Percentiles rank a stretch among this genome's conserved stretches.
Evolutionary conservation across 441 rosid species (phyloP).

Genomic region (Pelargonium cotyledonis): DNA sequence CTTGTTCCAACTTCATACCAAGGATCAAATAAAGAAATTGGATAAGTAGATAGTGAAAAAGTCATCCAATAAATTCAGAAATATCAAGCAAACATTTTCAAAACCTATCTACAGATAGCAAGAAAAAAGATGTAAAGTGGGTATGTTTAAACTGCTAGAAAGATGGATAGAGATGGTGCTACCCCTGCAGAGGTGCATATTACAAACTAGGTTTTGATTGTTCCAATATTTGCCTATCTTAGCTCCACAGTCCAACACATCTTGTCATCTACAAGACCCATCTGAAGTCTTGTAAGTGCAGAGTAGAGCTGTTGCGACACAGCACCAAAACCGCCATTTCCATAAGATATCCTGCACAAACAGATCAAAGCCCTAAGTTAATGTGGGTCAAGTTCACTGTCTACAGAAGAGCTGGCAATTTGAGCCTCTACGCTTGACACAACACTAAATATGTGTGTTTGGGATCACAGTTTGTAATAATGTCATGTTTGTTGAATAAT

Average conservation of each 20-base stretch:
- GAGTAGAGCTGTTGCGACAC: slow-evolving; percentile 58
- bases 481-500: too few relatives aligned
- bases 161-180: neutral
- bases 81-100: neutral
- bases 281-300: slow-evolving; percentile 73
- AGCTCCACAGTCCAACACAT: slow-evolving; percentile 86
- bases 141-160: neutral
- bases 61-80: neutral
- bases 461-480: too few relatives aligned
- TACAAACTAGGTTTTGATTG: slow-evolving; percentile 1
- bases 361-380: neutral
- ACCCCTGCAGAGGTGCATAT: slow-evolving; percentile 3
- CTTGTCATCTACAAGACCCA: slow-evolving; percentile 77
- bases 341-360: slow-evolving; percentile 57
- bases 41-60: neutral
- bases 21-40: neutral
- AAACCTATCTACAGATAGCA: slow-evolving; percentile 10
- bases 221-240: slow-evolving; percentile 24
- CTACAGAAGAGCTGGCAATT: neutral
- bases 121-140: slow-evolving; percentile 12
- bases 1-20: neutral
- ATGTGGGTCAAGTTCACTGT: neutral
- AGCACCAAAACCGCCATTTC: slow-evolving; percentile 52
- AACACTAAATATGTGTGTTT: too few relatives aligned
- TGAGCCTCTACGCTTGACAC: too few relatives aligned